Base-by-base conservation (phyloP, 768 basidiomycete species). In the Ramaria sp. region DNA sequence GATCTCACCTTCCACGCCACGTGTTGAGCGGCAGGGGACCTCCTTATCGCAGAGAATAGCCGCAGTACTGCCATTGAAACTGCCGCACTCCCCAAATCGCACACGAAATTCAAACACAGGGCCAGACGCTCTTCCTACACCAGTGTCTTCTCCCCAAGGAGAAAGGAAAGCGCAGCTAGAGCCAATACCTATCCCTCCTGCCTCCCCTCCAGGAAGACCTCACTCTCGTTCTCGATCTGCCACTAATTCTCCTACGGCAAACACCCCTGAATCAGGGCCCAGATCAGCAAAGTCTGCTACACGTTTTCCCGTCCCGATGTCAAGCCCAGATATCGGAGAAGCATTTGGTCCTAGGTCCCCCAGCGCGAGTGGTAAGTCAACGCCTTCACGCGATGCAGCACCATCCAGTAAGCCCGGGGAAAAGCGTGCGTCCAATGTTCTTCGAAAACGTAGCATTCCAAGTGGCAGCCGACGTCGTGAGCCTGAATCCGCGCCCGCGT, bases 371-470 rank as follows among this genome's bases (percentile, higher is more conserved):
- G 32, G 45, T 4, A 55, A 27, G 5, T 30, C 27, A 8, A 37
- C 53, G 12, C 53, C 53, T 8, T 47, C 42, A 3, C 53, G 36
- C 15, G 53, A 44, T 16, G 38, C 28, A n/a, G 47, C 15, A 27
- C n/a, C n/a, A n/a, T 8, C 32, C 32, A 22, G 27, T 13, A 45
- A 32, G 44, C 42, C 20, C n/a, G 32, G 12, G 34, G 48, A 34
- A 7, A 55, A 55, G 30, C 53, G 43, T 18, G 24, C 42, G 20
- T 25, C 43, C 28, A 55, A 55, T 32, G 53, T 55, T 16, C 45
- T 55, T 16, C 42, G 53, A 12, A 55, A 55, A 22, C 53, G 39
- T 13, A 55, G 53, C 28, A 5, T 47, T 32, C 15, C n/a, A 25
- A 12, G 24, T 34, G n/a, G n/a, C 20, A 41, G 10, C 39, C 45